A percentile compares a stretch with the other conserved stretches of the same genome.
Conservation (phyloP, 176 grass and related monocot genomes). For the Elymus sibiricus region DNA sequence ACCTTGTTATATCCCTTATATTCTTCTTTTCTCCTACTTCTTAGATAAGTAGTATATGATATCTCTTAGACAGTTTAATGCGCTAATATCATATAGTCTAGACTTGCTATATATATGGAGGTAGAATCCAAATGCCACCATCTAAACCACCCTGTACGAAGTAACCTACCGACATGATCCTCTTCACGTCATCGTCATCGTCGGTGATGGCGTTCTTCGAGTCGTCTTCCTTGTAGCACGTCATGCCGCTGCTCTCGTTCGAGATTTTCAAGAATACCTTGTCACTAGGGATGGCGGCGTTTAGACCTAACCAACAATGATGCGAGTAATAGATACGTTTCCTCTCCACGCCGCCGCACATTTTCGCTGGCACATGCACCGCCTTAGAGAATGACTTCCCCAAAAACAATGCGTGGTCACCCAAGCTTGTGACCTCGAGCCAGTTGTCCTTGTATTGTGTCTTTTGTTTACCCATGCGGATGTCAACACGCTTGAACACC, state of each 20-base stretch:
- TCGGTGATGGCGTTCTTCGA: neutral
- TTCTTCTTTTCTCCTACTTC: too few species aligned
- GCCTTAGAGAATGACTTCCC: neutral
- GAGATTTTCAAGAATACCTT: neutral
- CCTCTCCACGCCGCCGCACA: neutral
- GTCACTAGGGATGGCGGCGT: neutral
- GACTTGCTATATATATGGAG: neutral
- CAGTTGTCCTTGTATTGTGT: neutral
- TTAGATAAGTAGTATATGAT: neutral
- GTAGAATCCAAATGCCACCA: neutral
- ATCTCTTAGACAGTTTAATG: neutral
- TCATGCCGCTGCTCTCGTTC: neutral
- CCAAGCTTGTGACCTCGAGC: neutral
- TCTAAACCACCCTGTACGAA: neutral
- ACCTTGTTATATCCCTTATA: neutral
- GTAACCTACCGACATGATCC: neutral
- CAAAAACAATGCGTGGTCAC: neutral
- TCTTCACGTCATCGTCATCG: neutral
- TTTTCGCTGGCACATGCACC: neutral
- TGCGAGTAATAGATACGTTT: neutral
- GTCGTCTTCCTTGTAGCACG: neutral
- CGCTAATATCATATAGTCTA: neutral
- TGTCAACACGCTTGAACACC: neutral
- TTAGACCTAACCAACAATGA: neutral
- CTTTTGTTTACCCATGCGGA: neutral